phyloP scores from a whole-genome alignment of 1,284 basidiomycete genomes.

The Rhizoctonia solani region DNA sequence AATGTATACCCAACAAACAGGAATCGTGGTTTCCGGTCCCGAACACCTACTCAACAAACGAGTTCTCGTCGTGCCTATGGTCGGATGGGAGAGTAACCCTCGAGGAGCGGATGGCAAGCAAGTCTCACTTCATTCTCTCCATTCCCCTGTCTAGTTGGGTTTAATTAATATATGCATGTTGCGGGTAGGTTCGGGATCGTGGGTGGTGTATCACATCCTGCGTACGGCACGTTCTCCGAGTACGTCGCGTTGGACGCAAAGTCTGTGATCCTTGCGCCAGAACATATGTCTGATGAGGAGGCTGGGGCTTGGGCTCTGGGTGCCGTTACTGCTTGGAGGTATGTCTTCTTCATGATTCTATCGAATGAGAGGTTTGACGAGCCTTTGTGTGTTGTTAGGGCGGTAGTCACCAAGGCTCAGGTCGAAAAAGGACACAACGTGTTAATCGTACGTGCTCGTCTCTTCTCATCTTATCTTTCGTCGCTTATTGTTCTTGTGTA shows the following conservation, averaged over 20 bases:
- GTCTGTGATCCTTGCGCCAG: constrained; percentile 68
- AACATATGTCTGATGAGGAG: constrained; percentile 70
- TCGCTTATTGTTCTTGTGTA: neutral
- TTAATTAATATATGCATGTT: constrained; percentile 34
- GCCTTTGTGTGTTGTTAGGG: constrained; percentile 50
- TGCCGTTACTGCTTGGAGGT: constrained; percentile 85
- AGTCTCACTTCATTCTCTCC: constrained; percentile 40
- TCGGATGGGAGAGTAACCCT: constrained; percentile 72
- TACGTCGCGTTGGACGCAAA: constrained; percentile 74
- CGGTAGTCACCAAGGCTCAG: constrained; percentile 68
- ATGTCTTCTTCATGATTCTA: constrained; percentile 30
- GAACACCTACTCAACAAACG: constrained; percentile 64
- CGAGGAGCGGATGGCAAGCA: constrained; percentile 59
- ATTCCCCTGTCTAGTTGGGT: constrained; percentile 34
- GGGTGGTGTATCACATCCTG: constrained; percentile 57
- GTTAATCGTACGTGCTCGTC: constrained; percentile 56
- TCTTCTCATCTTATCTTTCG: neutral
- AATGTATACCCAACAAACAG: constrained; percentile 46
- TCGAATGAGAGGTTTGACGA: neutral
- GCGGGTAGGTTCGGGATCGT: constrained; percentile 58
- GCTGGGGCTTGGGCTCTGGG: constrained; percentile 77
- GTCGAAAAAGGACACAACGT: constrained; percentile 70
- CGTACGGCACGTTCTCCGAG: constrained; percentile 75
- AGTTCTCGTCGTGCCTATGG: constrained; percentile 75
- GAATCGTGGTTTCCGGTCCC: constrained; percentile 61